Percentiles rank a stretch among this genome's conserved stretches.
phyloP scores from a whole-genome alignment of 2,329 filamentous ascomycete genomes.

The Hypoxylon sp. region DNA sequence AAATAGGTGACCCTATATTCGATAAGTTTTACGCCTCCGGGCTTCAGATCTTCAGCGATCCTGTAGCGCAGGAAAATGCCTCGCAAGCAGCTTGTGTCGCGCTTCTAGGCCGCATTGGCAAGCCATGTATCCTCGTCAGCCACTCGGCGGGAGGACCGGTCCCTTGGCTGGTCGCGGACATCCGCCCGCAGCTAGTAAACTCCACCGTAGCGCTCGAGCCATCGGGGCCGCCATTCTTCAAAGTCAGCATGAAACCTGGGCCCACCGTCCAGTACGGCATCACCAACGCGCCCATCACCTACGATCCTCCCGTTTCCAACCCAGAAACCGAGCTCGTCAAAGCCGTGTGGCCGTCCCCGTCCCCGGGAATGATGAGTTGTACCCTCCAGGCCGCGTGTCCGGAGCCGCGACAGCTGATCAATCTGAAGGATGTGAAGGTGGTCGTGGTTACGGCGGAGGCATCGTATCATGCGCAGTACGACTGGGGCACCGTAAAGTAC shows the following conservation, averaged over 20 bases:
- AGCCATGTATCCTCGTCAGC: conserved; percentile 51
- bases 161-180: conserved; percentile 54
- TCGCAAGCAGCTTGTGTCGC: conserved; percentile 52
- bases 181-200: conserved; percentile 51
- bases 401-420: conserved; percentile 48
- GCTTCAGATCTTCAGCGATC: conserved; percentile 49
- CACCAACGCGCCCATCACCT: conserved; percentile 58
- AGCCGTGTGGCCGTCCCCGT: conserved; percentile 39
- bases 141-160: conserved; percentile 58
- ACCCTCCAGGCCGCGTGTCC: conserved; percentile 47
- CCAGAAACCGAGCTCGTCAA: conserved; percentile 48
- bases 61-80: conserved; percentile 48
- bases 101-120: conserved; percentile 54
- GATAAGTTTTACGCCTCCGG: conserved; percentile 53
- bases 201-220: conserved; percentile 57
- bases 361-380: conserved; percentile 40
- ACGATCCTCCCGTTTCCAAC: conserved; percentile 53
- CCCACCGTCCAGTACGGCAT: conserved; percentile 55
- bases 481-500: conserved; percentile 53
- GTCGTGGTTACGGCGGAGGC: conserved; percentile 54
- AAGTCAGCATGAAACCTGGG: conserved; percentile 50
- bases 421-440: conserved; percentile 48
- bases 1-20: conserved; percentile 52
- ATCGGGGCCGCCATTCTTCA: conserved; percentile 56
- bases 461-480: conserved; percentile 57